Evolutionary conservation across 768 basidiomycete species (phyloP).

Genomic region (Phaeotremella skinneri): DNA sequence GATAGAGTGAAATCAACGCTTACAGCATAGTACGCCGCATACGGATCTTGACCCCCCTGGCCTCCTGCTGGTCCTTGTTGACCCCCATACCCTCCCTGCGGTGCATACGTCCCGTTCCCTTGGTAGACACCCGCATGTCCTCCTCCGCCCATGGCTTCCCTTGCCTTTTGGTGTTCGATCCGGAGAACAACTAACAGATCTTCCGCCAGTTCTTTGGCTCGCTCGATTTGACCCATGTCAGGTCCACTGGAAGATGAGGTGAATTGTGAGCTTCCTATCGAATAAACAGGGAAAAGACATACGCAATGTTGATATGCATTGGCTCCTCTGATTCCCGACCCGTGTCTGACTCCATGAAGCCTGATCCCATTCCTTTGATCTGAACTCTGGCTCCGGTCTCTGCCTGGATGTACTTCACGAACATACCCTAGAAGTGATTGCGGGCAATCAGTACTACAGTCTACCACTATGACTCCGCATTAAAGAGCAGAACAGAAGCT

Average conservation of each 20-base stretch:
- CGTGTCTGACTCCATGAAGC: slow-evolving; percentile 89
- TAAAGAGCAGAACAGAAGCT: slow-evolving; percentile 35
- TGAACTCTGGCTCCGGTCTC: slow-evolving; percentile 96
- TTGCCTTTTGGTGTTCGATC: slow-evolving; percentile 80
- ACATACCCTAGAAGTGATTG: slow-evolving; percentile 66
- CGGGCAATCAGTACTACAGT: background rate
- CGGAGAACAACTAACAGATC: slow-evolving; percentile 86
- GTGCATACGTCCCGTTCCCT: slow-evolving; percentile 32
- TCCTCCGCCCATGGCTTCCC: slow-evolving; percentile 31
- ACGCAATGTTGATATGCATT: slow-evolving; percentile 90
- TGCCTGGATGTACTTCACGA: slow-evolving; percentile 96
- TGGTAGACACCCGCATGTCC: slow-evolving; percentile 38
- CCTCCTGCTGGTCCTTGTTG: slow-evolving; percentile 13
- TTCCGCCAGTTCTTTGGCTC: slow-evolving; percentile 81
- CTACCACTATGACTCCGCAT: background rate
- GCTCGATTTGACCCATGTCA: slow-evolving; percentile 78
- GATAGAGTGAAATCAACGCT: slow-evolving; percentile 3
- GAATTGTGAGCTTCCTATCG: slow-evolving; percentile 2
- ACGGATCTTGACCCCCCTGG: slow-evolving; percentile 24
- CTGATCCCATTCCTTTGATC: slow-evolving; percentile 91
- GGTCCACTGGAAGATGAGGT: slow-evolving; percentile 69
- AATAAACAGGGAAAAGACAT: slow-evolving; percentile 45
- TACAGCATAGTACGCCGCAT: slow-evolving; percentile 45
- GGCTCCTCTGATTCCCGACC: slow-evolving; percentile 83
- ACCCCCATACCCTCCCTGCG: slow-evolving; percentile 18